Conservation (phyloP, 139 green algal species). For the Asterochloris sp. region DNA sequence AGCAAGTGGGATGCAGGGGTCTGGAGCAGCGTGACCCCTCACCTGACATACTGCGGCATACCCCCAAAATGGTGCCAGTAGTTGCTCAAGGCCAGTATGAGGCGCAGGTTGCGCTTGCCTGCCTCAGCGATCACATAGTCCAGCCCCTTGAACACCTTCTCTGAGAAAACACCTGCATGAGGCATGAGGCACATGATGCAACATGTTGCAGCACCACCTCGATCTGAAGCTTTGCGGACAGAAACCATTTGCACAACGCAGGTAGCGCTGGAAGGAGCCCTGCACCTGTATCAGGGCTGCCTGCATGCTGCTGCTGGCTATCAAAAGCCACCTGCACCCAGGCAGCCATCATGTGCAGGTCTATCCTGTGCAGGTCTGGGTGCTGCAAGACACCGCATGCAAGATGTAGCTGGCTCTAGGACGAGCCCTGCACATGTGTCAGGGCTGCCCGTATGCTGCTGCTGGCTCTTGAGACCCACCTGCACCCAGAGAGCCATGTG, state of each 20-base stretch:
- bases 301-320: background rate
- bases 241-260: background rate
- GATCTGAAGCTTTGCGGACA: background rate
- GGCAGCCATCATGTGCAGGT: too few relatives aligned
- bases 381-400: too few relatives aligned
- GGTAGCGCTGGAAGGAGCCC: background rate
- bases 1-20: background rate
- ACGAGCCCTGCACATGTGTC: too few relatives aligned
- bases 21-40: background rate
- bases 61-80: slow-evolving; percentile 76
- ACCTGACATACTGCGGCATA: slow-evolving; percentile 76
- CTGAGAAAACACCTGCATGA: slow-evolving; percentile 31
- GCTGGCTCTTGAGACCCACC: too few relatives aligned
- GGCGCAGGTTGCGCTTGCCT: slow-evolving; percentile 26
- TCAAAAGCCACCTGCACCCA: too few relatives aligned
- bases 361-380: too few relatives aligned
- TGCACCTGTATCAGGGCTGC: background rate
- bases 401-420: too few relatives aligned
- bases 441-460: too few relatives aligned
- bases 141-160: slow-evolving; percentile 41
- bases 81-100: slow-evolving; percentile 71
- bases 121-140: slow-evolving; percentile 63
- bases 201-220: background rate
- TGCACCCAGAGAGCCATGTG: too few relatives aligned
- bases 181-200: background rate